phyloP scores from a whole-genome alignment of 441 rosid genomes.

The California macrophylla region DNA sequence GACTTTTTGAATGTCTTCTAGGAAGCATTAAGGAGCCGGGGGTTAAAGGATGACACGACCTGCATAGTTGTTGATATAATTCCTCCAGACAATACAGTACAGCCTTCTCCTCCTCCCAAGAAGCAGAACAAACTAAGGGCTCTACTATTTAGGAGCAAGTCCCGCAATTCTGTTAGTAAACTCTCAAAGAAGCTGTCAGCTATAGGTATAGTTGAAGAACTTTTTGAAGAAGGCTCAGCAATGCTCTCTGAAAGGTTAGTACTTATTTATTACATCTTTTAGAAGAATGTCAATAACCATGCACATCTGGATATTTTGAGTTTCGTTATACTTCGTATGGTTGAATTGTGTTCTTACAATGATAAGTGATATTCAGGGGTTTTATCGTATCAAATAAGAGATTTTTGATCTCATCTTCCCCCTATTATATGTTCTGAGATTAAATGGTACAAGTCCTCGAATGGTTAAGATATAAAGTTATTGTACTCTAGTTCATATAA shows the following conservation, averaged over 20 bases:
- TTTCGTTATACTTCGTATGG: not conserved
- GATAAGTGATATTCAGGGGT: not conserved
- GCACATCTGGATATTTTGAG: not conserved
- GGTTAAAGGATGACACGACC: constrained; percentile 82
- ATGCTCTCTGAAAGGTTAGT: constrained; percentile 81
- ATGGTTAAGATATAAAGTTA: no score
- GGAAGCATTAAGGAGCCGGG: constrained; percentile 73
- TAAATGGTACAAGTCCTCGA: no score
- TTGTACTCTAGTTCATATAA: no score
- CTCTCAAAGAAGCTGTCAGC: constrained; percentile 55
- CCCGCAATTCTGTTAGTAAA: constrained; percentile 41
- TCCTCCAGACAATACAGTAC: constrained; percentile 51
- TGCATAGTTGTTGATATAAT: constrained; percentile 78
- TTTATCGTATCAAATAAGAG: not conserved
- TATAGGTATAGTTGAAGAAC: constrained; percentile 69
- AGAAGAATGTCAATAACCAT: not conserved
- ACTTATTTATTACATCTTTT: not conserved
- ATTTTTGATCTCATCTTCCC: no score
- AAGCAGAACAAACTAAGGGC: constrained; percentile 51
- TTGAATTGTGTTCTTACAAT: not conserved
- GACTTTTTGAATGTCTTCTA: constrained; percentile 18
- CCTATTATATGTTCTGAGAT: no score
- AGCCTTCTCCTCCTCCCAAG: constrained; percentile 36
- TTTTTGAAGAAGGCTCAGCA: constrained; percentile 91
- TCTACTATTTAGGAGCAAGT: constrained; percentile 45